Evolutionary conservation across 2,329 filamentous ascomycete genomes (phyloP).

Genomic region (Epicoccum nigrum): DNA sequence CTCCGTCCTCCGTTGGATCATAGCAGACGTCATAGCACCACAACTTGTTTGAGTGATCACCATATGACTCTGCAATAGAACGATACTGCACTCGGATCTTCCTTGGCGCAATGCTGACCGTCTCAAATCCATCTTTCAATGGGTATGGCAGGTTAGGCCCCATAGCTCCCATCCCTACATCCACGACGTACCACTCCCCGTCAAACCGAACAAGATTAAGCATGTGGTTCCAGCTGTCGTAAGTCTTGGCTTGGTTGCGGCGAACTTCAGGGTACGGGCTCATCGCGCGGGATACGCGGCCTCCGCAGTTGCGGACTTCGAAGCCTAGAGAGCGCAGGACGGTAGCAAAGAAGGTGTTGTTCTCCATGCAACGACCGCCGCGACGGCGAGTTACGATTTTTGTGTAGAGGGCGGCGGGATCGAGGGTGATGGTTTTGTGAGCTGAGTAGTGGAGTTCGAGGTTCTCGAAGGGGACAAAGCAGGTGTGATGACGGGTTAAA

Average conservation of each 20-base stretch:
- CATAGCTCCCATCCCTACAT: constrained; percentile 45
- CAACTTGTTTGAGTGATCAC: constrained; percentile 7
- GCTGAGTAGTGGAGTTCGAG: constrained; percentile 45
- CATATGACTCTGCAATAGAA: constrained; percentile 22
- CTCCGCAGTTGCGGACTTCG: constrained; percentile 31
- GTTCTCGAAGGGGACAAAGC: constrained; percentile 16
- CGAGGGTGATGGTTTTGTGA: constrained; percentile 49
- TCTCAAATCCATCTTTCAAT: constrained; percentile 17
- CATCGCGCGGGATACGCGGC: constrained; percentile 21
- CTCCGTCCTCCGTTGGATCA: not conserved
- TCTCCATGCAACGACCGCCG: constrained; percentile 65
- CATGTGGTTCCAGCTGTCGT: constrained; percentile 46
- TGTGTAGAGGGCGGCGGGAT: constrained; percentile 53
- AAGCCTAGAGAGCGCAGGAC: constrained; percentile 59
- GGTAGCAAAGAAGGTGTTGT: constrained; percentile 57
- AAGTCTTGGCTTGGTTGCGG: constrained; percentile 13
- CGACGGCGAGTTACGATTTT: constrained; percentile 53
- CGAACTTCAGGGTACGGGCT: constrained; percentile 20
- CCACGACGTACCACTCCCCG: constrained; percentile 32
- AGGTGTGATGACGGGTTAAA: constrained; percentile 7
- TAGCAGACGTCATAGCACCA: constrained; percentile 24
- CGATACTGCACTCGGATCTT: constrained; percentile 15
- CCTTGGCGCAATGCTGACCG: constrained; percentile 17
- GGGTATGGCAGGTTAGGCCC: constrained; percentile 20
- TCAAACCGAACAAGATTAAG: constrained; percentile 46